phyloP scores from a whole-genome alignment of 202 grass and related monocot genomes.

The Panicum virgatum region DNA sequence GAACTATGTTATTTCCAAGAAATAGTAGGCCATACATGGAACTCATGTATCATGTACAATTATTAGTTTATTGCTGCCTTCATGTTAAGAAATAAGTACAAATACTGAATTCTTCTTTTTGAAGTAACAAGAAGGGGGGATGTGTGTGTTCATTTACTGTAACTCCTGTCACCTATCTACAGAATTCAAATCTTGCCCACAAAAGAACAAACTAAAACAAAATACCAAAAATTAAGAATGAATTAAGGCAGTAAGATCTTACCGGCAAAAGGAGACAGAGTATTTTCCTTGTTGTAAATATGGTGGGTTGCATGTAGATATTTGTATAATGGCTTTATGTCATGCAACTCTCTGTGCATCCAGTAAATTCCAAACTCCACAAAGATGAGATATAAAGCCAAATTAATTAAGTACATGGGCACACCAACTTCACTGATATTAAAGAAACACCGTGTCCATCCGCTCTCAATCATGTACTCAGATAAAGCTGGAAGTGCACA shows the following conservation, averaged over 20 bases:
- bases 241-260: constrained; percentile 10
- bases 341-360: constrained; percentile 97
- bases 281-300: constrained; percentile 99
- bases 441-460: constrained; percentile 82
- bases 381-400: constrained; percentile 62
- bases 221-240: background rate
- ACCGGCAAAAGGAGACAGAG: constrained; percentile 94
- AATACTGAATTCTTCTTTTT: background rate
- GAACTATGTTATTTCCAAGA: background rate
- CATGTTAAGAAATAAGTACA: background rate
- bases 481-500: constrained; percentile 71
- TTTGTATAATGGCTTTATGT: constrained; percentile 98
- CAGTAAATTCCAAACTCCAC: constrained; percentile 98
- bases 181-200: background rate
- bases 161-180: background rate
- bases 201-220: background rate
- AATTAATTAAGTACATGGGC: constrained; percentile 56
- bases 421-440: constrained; percentile 68
- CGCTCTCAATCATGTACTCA: constrained; percentile 84
- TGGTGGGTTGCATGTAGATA: constrained; percentile 90
- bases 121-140: background rate
- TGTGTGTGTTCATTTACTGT: background rate
- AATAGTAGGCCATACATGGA: background rate
- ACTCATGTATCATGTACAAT: background rate
- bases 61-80: background rate